These are phyloP conservation scores for Zea luxurians DNA, from an alignment of 176 grass and related monocot species.

Conservation along the genomic window DNA sequence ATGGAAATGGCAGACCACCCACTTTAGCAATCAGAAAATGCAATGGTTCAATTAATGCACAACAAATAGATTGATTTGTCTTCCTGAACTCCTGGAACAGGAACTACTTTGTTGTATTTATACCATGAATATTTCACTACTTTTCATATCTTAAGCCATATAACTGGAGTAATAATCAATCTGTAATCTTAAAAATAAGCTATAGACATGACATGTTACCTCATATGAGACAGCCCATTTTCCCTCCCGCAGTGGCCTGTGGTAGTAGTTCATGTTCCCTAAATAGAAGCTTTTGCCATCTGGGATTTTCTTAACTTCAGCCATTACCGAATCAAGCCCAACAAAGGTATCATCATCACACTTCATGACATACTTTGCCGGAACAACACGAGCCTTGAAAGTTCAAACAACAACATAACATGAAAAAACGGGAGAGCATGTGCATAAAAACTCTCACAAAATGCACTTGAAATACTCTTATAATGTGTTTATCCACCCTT, in stretches of 20 bases:
- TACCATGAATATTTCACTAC: not conserved
- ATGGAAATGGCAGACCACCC: not conserved
- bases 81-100: not conserved
- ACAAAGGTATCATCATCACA: conserved; percentile 79
- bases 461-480: conserved; percentile 1
- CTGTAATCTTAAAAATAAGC: not conserved
- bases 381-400: conserved; percentile 52
- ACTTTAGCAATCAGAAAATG: not conserved
- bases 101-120: not conserved
- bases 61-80: not conserved
- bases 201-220: conserved; percentile 24
- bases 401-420: conserved; percentile 29
- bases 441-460: conserved; percentile 20
- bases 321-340: conserved; percentile 58
- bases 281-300: conserved; percentile 65
- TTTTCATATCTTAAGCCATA: not conserved
- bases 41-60: not conserved
- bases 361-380: conserved; percentile 69
- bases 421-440: not conserved
- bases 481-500: not conserved
- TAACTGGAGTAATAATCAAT: not conserved
- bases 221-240: conserved; percentile 78
- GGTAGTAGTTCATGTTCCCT: conserved; percentile 78
- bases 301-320: conserved; percentile 56
- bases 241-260: conserved; percentile 65